A percentile compares a stretch with the other conserved stretches of the same genome.
Conservation (phyloP, 345 rosid genomes). For the Lepidium africanum region DNA sequence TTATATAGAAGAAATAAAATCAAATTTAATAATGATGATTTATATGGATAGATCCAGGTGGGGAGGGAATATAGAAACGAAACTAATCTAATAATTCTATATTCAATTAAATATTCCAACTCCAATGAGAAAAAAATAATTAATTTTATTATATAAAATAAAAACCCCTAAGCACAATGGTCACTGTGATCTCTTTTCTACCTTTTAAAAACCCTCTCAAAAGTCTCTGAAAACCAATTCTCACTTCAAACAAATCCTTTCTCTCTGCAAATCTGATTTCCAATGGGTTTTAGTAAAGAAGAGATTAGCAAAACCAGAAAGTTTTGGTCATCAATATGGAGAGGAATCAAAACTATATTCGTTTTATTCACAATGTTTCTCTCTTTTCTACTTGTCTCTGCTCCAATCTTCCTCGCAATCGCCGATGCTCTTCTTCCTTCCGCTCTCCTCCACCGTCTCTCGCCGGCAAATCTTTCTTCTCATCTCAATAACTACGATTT, state of each 20-base stretch:
- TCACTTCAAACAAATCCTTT: not conserved
- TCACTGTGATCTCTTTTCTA: constrained; percentile 1
- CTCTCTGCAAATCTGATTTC: not conserved
- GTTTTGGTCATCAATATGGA: constrained; percentile 32
- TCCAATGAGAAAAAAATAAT: not conserved
- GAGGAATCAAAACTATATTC: constrained; percentile 67
- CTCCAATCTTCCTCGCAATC: constrained; percentile 66
- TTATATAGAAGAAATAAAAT: not conserved
- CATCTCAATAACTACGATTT: constrained; percentile 52
- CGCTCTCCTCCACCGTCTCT: constrained; percentile 68
- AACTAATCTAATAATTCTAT: not conserved
- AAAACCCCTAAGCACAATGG: not conserved
- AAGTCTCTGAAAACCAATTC: not conserved
- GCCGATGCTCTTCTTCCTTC: constrained; percentile 81
- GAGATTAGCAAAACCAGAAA: constrained; percentile 31
- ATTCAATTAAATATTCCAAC: constrained; percentile 4
- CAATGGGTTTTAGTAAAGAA: constrained; percentile 71
- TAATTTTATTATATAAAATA: not conserved
- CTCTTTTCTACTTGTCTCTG: constrained; percentile 75
- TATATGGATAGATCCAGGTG: not conserved
- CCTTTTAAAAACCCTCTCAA: constrained; percentile 13
- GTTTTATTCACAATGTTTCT: constrained; percentile 63
- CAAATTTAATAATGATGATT: not conserved
- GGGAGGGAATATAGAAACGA: not conserved
- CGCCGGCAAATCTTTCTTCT: constrained; percentile 28